Base-by-base conservation (phyloP, 2,329 filamentous ascomycete species). In the Periconia digitata region DNA sequence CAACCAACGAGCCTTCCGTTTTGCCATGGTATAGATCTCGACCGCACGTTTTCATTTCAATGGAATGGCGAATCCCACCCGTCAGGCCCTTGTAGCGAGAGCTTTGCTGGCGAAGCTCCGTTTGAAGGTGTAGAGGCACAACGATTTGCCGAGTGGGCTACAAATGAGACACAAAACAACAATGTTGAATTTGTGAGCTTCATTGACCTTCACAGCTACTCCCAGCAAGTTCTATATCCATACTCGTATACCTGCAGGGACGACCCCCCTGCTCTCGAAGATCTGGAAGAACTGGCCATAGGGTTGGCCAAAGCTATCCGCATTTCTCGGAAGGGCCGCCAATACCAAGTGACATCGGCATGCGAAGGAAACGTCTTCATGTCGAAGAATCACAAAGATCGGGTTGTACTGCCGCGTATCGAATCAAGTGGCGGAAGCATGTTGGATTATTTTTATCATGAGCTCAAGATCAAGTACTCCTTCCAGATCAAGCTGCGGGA, bases 401-500 rank as follows among this genome's bases (percentile, higher is more conserved):
- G 46, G 6, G 21, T 55, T 2, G 50, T 74, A 6, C 72, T 77
- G 18, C 76, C 77, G 3, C 77, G 84, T 34, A 82, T 92, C 53
- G 89, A 94, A 66, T 82, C 82, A 0, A 84, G 86, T 3, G 92
- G 92, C 34, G 92, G 92, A 2, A 92, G 89, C 41, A 90, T 89
- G 1, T 84, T 97, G 36, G 94, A 97, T 72, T 97, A 89, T 85
- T 96, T 99, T 72, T 96, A 95, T 68, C 89, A 95, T 60, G 87
- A 95, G 62, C 73, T 97, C 52, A 77, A 80, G 40, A 89, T 92
- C 16, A 85, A 84, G 54, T 95, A 90, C 69, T 89, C 90, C 49
- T 97, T 95, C 69, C 94, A 97, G 76, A 87, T 94, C 73, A 97
- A 97, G 74, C 77, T 99, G 22, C 81, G 94, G 41, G 94, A 99